Evolutionary conservation across 176 grass and related monocot genomes (phyloP).

Genomic region (Oryza meridionalis): DNA sequence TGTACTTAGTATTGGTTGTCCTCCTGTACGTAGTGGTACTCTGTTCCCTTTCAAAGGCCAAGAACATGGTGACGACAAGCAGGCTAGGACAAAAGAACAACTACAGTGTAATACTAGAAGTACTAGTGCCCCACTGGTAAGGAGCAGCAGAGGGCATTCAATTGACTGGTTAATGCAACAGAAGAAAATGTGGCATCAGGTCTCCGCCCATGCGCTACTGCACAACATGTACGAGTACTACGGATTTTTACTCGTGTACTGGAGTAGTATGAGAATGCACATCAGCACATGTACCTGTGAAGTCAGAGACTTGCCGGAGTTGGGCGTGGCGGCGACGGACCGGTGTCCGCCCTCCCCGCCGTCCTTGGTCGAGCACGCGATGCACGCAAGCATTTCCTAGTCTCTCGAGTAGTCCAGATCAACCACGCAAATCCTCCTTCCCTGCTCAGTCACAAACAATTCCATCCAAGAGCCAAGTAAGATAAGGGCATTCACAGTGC

Average conservation of each 20-base stretch:
- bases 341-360: conserved; percentile 65
- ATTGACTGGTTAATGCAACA: conserved; percentile 31
- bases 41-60: conserved; percentile 31
- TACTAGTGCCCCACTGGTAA: neutral
- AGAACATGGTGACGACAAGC: conserved; percentile 6
- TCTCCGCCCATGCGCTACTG: neutral
- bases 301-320: conserved; percentile 75
- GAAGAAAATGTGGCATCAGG: neutral
- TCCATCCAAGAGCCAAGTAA: neutral
- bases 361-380: conserved; percentile 82
- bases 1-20: neutral
- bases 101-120: neutral
- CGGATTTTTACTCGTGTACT: too few species aligned
- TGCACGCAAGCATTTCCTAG: conserved; percentile 83
- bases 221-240: too few species aligned
- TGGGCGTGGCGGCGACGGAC: conserved; percentile 46
- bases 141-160: conserved; percentile 30
- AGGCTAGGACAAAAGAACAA: conserved; percentile 29
- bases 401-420: neutral
- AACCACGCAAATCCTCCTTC: neutral
- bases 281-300: conserved; percentile 61
- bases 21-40: neutral
- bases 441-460: neutral
- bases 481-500: too few species aligned
- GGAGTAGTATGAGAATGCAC: neutral